Evolutionary conservation across 371 early-diverging fungal genomes (phyloP).

Genomic region (Encephalitozoon cuniculi): DNA sequence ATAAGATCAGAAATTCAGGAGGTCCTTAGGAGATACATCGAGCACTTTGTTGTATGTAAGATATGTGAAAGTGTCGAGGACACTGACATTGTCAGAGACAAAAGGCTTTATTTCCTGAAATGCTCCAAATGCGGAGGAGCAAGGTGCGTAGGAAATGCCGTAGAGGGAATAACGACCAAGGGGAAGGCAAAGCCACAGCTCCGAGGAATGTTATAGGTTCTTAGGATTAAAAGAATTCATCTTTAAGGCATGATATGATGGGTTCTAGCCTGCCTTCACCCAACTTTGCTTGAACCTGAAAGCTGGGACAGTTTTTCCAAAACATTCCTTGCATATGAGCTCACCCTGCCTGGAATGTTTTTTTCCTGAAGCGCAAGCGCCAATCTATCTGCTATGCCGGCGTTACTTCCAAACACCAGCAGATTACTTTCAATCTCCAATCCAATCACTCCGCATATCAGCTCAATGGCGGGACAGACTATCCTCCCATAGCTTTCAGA

Average conservation of each 20-base stretch:
- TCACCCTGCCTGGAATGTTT: background rate
- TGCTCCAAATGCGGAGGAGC: conserved; percentile 92
- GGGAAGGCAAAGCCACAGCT: conserved; percentile 30
- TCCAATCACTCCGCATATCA: background rate
- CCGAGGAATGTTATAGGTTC: conserved; percentile 36
- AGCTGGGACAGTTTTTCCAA: background rate
- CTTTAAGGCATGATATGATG: background rate
- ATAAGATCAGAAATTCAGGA: conserved; percentile 96
- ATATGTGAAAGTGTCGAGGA: conserved; percentile 83
- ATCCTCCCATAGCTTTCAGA: background rate
- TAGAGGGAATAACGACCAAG: conserved; percentile 82
- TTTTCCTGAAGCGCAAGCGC: background rate
- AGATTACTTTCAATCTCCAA: background rate
- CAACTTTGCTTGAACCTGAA: background rate
- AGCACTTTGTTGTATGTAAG: conserved; percentile 96
- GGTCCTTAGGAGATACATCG: conserved; percentile 88
- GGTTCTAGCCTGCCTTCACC: no score
- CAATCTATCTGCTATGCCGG: background rate
- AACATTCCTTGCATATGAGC: background rate
- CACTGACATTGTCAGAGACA: conserved; percentile 86
- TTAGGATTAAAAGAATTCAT: background rate
- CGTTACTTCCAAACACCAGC: background rate
- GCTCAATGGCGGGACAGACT: background rate
- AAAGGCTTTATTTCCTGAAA: conserved; percentile 87
- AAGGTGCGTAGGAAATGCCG: conserved; percentile 70